A percentile compares a stretch with the other conserved stretches of the same genome.
These are phyloP conservation scores for Cladosporium colombiae DNA, from an alignment of 2,329 filamentous ascomycete species.

Conservation along the genomic window DNA sequence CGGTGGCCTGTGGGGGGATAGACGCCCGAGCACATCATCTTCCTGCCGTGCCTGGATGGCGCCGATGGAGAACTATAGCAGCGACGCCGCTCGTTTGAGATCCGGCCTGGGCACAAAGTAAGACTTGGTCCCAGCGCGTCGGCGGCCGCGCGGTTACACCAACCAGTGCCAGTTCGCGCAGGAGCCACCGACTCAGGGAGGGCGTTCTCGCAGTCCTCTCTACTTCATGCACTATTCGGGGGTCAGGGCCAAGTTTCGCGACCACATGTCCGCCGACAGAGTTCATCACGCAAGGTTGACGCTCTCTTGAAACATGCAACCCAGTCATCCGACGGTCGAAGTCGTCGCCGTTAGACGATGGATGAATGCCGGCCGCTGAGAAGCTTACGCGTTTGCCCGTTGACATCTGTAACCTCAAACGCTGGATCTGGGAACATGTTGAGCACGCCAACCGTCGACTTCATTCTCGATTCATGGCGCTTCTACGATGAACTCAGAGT, in stretches of 20 bases:
- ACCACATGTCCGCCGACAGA: neutral
- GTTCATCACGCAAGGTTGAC: slow-evolving; percentile 3
- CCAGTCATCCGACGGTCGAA: neutral
- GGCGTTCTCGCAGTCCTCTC: neutral
- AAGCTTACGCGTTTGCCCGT: slow-evolving; percentile 15
- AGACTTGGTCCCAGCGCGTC: slow-evolving; percentile 3
- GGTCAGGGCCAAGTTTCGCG: neutral
- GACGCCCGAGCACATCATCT: neutral
- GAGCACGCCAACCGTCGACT: neutral
- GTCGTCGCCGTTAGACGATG: neutral
- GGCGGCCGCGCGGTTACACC: slow-evolving; percentile 7
- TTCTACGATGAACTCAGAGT: neutral
- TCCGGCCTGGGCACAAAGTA: neutral
- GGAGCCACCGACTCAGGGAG: neutral
- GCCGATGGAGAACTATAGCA: slow-evolving; percentile 1
- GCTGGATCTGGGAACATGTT: neutral
- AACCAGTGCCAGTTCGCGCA: neutral
- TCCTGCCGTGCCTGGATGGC: neutral
- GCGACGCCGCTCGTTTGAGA: neutral
- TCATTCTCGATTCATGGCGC: slow-evolving; percentile 9
- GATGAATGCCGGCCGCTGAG: slow-evolving; percentile 12
- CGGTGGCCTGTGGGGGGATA: neutral
- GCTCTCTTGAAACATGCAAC: slow-evolving; percentile 11
- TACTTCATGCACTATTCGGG: slow-evolving; percentile 16
- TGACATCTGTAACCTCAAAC: slow-evolving; percentile 5